These are phyloP conservation scores for Dryas octopetala DNA, from an alignment of 306 rosid species.

Conservation along the genomic window DNA sequence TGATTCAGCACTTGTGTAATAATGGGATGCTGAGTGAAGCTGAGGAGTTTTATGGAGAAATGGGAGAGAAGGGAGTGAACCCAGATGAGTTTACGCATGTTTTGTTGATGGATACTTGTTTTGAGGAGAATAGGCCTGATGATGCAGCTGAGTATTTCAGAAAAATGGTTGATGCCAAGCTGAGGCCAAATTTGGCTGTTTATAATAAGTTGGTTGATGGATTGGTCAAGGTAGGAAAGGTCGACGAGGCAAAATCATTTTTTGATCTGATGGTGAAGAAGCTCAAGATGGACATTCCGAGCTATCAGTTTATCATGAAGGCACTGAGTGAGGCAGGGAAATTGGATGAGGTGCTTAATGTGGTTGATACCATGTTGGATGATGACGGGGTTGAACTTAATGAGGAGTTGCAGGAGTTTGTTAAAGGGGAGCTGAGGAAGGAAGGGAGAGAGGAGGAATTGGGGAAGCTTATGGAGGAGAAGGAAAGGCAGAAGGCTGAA, in stretches of 20 bases:
- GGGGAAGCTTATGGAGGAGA: slow-evolving; percentile 83
- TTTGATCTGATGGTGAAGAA: slow-evolving; percentile 88
- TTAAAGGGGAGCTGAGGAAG: slow-evolving; percentile 73
- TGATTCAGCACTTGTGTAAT: slow-evolving; percentile 81
- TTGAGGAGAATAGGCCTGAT: slow-evolving; percentile 70
- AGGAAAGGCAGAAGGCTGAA: slow-evolving; percentile 89
- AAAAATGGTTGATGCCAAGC: slow-evolving; percentile 73
- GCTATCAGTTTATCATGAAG: slow-evolving; percentile 86
- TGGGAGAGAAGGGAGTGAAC: slow-evolving; percentile 71
- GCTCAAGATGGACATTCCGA: slow-evolving; percentile 84
- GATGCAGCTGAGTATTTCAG: slow-evolving; percentile 83
- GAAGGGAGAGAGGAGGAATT: slow-evolving; percentile 86
- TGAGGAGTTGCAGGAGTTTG: slow-evolving; percentile 82
- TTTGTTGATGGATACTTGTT: slow-evolving; percentile 89
- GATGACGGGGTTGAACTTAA: slow-evolving; percentile 68
- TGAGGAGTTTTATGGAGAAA: slow-evolving; percentile 75
- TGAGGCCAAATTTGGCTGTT: slow-evolving; percentile 86
- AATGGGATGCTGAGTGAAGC: slow-evolving; percentile 66
- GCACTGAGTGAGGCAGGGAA: slow-evolving; percentile 67
- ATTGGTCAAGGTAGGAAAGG: slow-evolving; percentile 71
- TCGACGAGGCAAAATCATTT: slow-evolving; percentile 73
- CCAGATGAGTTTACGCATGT: slow-evolving; percentile 85
- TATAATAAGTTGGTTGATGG: slow-evolving; percentile 80
- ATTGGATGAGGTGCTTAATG: slow-evolving; percentile 71
- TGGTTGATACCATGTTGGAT: slow-evolving; percentile 75